Evolutionary conservation across 2,329 filamentous ascomycete genomes (phyloP), one percentile per base, ranked within the genome.

Genomic region (Plectosphaerella sp.): DNA sequence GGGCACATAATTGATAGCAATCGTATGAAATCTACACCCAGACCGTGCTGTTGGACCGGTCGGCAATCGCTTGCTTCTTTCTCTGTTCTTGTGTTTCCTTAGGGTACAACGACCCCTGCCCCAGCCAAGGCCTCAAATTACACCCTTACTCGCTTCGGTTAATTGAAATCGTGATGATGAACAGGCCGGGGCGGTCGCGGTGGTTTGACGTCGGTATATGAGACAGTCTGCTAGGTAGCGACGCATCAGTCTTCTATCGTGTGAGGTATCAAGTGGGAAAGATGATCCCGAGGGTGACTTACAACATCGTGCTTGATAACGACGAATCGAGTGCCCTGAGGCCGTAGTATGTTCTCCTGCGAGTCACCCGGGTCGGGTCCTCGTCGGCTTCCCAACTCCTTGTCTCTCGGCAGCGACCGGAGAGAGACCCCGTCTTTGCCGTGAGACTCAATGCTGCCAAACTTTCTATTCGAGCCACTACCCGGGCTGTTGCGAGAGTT

Each of bases 331-430:
- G 12, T 18, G 12, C 25, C 25, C 9, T 47, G 22, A 2, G 45
- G 16, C 45, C 16, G 45, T 7, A 46, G 49, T 18, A 59, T 59
- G 35, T 59, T 56, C 51, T 59, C 58, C 50, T 57, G 56, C n/a
- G 58, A 59, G 28, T 55, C 54, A 22, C 45, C 49, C 6, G 48
- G 50, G n/a, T 56, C 52, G 9, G 50, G 33, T 11, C 41, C 41
- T 1, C 48, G 51, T 3, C 48, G 41, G 11, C 36, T 39, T 28
- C 43, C 35, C 18, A 54, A 52, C 47, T 54, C 56, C 18, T 55
- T 55, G 43, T 55, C 53, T 6, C 51, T 49, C 6, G 48, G 52
- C 2, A 59, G 33, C 20, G 56, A 58, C 25, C 48, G 42, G 25
- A 59, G 52, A 24, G 50, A 49, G 7, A 59, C 7, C 11, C 35